A percentile compares a stretch with the other conserved stretches of the same genome.
Evolutionary conservation across 2,329 filamentous ascomycete species (phyloP).

Genomic region (Coniosporium tulheliwenetii): DNA sequence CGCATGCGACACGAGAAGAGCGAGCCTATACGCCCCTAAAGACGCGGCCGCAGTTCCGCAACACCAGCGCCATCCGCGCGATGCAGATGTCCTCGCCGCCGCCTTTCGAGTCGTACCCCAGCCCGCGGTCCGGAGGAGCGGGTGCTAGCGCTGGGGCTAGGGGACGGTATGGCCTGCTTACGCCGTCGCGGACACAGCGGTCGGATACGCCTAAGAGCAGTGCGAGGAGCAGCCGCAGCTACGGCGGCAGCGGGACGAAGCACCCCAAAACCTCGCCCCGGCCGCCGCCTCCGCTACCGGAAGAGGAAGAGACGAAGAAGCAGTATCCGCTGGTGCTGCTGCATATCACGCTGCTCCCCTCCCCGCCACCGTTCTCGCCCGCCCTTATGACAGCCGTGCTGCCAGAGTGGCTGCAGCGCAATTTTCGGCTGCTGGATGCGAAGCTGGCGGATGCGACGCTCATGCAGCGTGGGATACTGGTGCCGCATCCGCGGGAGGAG

Average conservation of each 20-base stretch:
- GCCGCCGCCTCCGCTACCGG: not conserved
- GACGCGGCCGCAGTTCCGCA: constrained; percentile 49
- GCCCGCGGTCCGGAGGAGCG: constrained; percentile 39
- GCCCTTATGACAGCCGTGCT: constrained; percentile 33
- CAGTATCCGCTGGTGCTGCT: constrained; percentile 59
- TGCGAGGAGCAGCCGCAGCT: not conserved
- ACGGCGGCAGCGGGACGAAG: not conserved
- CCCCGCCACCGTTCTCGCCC: constrained; percentile 45
- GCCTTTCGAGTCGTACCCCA: constrained; percentile 36
- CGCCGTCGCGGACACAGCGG: constrained; percentile 27
- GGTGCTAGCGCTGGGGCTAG: constrained; percentile 3
- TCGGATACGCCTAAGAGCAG: not conserved
- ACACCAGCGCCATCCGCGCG: constrained; percentile 52
- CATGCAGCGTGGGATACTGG: constrained; percentile 55
- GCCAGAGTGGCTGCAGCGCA: constrained; percentile 35
- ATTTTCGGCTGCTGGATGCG: constrained; percentile 52
- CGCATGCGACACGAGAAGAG: not conserved
- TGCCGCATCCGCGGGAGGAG: constrained; percentile 65
- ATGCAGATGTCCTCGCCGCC: constrained; percentile 58
- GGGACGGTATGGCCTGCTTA: not conserved
- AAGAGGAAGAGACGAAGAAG: constrained; percentile 13
- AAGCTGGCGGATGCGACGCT: constrained; percentile 54
- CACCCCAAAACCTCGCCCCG: not conserved
- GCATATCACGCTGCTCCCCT: constrained; percentile 60
- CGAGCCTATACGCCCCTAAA: constrained; percentile 39